Percentiles rank a stretch among this genome's conserved stretches.
phyloP scores from a whole-genome alignment of 1,284 basidiomycete genomes.

The Ustilago esculenta region DNA sequence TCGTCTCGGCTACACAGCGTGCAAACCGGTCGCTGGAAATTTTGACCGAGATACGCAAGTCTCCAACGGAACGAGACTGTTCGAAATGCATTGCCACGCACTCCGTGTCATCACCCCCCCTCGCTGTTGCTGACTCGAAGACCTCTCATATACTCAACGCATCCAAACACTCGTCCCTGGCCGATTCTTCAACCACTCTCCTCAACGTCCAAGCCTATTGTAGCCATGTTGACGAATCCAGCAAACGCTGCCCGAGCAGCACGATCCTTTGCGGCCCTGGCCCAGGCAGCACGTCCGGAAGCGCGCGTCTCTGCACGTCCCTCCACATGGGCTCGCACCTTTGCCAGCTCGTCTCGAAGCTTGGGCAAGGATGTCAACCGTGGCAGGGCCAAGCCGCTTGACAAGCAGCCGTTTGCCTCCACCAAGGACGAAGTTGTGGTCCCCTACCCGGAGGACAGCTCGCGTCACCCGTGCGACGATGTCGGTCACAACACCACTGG shows the following conservation, averaged over 20 bases:
- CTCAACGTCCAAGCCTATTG: too few species aligned
- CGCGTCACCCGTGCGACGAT: conserved; percentile 47
- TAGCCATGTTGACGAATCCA: conserved; percentile 13
- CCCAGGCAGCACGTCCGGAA: conserved; percentile 8
- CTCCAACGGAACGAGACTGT: conserved; percentile 16
- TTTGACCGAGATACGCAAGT: conserved; percentile 5
- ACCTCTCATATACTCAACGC: too few species aligned
- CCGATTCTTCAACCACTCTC: too few species aligned
- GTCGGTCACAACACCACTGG: conserved; percentile 58
- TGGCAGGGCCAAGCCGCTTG: conserved; percentile 30
- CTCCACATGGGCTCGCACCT: conserved; percentile 15
- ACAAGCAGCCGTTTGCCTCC: conserved; percentile 25
- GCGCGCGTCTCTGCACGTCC: conserved; percentile 7
- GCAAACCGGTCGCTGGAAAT: not conserved
- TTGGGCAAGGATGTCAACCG: conserved; percentile 20
- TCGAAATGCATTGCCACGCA: conserved; percentile 7
- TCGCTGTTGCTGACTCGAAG: too few species aligned
- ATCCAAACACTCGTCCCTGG: too few species aligned
- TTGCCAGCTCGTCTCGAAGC: conserved; percentile 29
- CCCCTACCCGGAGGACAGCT: conserved; percentile 38
- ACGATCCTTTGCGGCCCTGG: conserved; percentile 13
- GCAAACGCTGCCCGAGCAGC: conserved; percentile 25
- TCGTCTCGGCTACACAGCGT: conserved; percentile 5
- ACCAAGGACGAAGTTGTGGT: conserved; percentile 40
- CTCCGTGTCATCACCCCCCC: not conserved